These are phyloP conservation scores for Termitomyces sp. DNA, from an alignment of 1,284 basidiomycete genomes.

Conservation along the genomic window DNA sequence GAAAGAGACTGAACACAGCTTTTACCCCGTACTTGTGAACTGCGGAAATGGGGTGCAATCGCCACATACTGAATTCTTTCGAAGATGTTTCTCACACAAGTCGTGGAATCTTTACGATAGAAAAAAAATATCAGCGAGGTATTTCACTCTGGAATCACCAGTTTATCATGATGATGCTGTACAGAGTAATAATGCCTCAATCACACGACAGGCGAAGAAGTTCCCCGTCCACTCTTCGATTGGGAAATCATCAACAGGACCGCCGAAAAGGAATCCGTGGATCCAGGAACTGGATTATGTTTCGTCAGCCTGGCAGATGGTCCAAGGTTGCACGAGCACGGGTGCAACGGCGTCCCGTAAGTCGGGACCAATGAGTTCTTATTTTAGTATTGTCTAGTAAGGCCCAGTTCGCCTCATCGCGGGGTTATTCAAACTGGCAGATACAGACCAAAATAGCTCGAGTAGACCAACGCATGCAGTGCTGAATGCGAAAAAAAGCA, in stretches of 20 bases:
- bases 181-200: neutral
- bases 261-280: constrained; percentile 2
- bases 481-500: neutral
- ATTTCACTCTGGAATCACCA: neutral
- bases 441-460: neutral
- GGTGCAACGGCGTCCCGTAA: constrained; percentile 10
- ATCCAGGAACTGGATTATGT: constrained; percentile 2
- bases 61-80: neutral
- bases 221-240: neutral
- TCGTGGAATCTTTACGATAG: neutral
- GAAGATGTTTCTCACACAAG: too few relatives aligned
- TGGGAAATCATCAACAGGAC: neutral
- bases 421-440: neutral
- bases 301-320: constrained; percentile 5
- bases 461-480: neutral
- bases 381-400: constrained; percentile 3
- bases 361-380: constrained; percentile 2
- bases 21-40: too few relatives aligned
- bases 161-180: neutral
- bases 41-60: neutral
- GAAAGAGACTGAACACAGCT: neutral
- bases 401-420: neutral
- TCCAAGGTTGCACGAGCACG: neutral
- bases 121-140: neutral
- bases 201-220: constrained; percentile 1